These are phyloP conservation scores for Echites panduratus DNA, from an alignment of 257 asterid genomes.

Conservation along the genomic window DNA sequence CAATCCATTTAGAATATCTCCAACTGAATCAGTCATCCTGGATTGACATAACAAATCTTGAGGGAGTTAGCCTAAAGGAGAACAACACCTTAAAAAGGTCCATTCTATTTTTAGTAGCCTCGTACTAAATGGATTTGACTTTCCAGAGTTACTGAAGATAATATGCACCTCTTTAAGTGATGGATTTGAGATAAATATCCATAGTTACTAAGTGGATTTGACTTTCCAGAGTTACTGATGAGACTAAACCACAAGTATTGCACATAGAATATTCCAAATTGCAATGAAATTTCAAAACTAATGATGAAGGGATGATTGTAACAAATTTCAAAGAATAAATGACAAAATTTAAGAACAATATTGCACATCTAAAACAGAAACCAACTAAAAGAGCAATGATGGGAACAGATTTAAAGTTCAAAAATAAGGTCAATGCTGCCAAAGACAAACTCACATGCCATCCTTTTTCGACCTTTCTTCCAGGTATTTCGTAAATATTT, in stretches of 20 bases:
- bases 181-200: too few species aligned
- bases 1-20: slow-evolving; percentile 78
- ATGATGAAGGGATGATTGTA: background rate
- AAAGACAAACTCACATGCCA: slow-evolving; percentile 56
- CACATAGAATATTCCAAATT: background rate
- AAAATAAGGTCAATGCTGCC: background rate
- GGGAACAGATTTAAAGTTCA: background rate
- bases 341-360: background rate
- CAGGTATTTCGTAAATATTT: slow-evolving; percentile 67
- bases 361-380: too few species aligned
- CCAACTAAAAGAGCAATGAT: background rate
- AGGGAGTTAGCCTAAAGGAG: background rate
- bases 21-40: slow-evolving; percentile 68
- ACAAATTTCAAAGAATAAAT: too few species aligned
- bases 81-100: background rate
- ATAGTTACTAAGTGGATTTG: too few species aligned
- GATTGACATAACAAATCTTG: slow-evolving; percentile 21
- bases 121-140: too few species aligned
- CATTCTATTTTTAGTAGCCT: background rate
- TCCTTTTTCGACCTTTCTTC: slow-evolving; percentile 80
- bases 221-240: background rate
- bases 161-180: too few species aligned
- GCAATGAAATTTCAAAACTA: background rate
- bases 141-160: too few species aligned
- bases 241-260: background rate